Evolutionary conservation across 495 filamentous ascomycete genomes (phyloP).

Genomic region (Astrocystis sublimbata): DNA sequence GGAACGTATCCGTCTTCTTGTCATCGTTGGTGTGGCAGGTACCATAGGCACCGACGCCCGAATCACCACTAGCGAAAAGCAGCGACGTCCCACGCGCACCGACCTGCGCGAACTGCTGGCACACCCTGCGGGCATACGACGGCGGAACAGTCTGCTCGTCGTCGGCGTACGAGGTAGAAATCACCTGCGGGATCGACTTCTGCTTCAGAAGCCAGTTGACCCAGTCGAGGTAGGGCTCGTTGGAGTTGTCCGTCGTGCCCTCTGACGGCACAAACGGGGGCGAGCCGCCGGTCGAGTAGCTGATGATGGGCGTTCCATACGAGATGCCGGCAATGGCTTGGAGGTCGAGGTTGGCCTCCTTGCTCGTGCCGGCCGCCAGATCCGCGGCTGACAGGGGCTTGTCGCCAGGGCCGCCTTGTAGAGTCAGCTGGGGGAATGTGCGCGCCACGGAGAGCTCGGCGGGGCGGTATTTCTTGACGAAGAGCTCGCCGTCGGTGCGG

Average conservation of each 20-base stretch:
- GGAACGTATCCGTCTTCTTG: slow-evolving; percentile 66
- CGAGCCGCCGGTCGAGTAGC: slow-evolving; percentile 47
- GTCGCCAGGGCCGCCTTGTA: slow-evolving; percentile 41
- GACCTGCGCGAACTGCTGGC: slow-evolving; percentile 64
- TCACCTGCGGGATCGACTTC: slow-evolving; percentile 65
- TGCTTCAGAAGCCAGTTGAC: slow-evolving; percentile 54
- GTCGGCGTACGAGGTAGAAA: slow-evolving; percentile 81
- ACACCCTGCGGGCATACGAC: slow-evolving; percentile 66
- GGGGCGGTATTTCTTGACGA: slow-evolving; percentile 51
- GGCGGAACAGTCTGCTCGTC: slow-evolving; percentile 74
- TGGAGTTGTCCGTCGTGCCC: slow-evolving; percentile 51
- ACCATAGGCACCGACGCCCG: slow-evolving; percentile 59
- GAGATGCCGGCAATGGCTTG: slow-evolving; percentile 53
- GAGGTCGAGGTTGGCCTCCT: slow-evolving; percentile 73
- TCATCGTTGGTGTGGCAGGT: slow-evolving; percentile 70
- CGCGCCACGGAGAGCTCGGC: slow-evolving; percentile 45
- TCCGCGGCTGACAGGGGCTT: slow-evolving; percentile 27
- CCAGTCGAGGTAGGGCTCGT: slow-evolving; percentile 80
- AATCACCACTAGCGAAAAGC: slow-evolving; percentile 73
- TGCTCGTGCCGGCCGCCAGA: slow-evolving; percentile 39
- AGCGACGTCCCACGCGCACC: slow-evolving; percentile 77
- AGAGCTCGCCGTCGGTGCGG: slow-evolving; percentile 50
- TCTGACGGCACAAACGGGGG: slow-evolving; percentile 34
- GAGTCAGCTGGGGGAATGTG: slow-evolving; percentile 43
- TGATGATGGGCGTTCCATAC: slow-evolving; percentile 38